Percentiles rank a stretch among this genome's conserved stretches.
These are phyloP conservation scores for Penicillium mononematosum DNA, from an alignment of 495 filamentous ascomycete species.

Conservation along the genomic window DNA sequence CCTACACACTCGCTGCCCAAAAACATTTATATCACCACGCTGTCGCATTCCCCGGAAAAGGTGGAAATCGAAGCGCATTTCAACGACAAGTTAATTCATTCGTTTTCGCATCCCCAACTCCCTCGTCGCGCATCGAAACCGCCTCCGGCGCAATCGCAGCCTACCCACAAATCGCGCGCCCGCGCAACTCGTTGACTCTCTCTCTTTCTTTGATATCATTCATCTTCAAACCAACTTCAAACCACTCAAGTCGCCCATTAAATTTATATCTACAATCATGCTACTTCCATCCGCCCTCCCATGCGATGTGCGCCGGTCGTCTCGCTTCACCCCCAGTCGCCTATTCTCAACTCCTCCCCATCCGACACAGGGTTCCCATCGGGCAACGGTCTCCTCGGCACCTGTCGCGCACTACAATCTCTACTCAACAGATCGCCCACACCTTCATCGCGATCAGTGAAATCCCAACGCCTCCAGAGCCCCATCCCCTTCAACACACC, in stretches of 20 bases:
- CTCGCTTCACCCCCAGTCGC: slow-evolving; percentile 55
- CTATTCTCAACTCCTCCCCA: slow-evolving; percentile 64
- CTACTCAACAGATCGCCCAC: slow-evolving; percentile 53
- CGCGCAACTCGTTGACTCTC: slow-evolving; percentile 8
- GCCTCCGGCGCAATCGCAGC: slow-evolving; percentile 40
- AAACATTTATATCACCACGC: slow-evolving; percentile 13
- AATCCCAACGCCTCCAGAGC: slow-evolving; percentile 49
- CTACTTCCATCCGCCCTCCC: slow-evolving; percentile 69
- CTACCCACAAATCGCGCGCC: slow-evolving; percentile 25
- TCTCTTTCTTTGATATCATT: neutral
- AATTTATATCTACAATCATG: slow-evolving; percentile 46
- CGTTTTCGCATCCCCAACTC: slow-evolving; percentile 23
- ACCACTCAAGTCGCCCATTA: slow-evolving; percentile 4
- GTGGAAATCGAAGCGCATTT: slow-evolving; percentile 33
- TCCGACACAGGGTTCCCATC: slow-evolving; percentile 50
- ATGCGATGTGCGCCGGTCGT: slow-evolving; percentile 63
- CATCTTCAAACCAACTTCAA: slow-evolving; percentile 6
- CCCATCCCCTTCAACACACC: slow-evolving; percentile 51
- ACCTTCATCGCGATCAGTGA: slow-evolving; percentile 37
- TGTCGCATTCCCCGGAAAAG: slow-evolving; percentile 35
- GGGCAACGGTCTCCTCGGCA: slow-evolving; percentile 60
- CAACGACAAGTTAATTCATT: slow-evolving; percentile 11
- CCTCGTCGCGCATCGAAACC: slow-evolving; percentile 28
- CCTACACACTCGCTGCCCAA: slow-evolving; percentile 22
- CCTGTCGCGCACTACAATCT: slow-evolving; percentile 70